Evolutionary conservation across 306 rosid species (phyloP).

Genomic region (Gillenia trifoliata): DNA sequence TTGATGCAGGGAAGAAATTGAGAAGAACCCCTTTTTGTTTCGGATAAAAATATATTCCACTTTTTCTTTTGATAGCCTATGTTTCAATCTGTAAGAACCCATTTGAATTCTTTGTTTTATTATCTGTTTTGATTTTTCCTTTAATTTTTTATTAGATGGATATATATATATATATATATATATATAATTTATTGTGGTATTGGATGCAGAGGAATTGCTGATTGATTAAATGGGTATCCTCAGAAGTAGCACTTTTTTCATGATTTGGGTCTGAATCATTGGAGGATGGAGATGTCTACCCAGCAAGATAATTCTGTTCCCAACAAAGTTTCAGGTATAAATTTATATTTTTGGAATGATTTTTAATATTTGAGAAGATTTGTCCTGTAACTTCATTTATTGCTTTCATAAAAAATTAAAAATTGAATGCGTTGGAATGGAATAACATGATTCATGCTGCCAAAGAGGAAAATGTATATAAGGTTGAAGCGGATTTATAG

Average conservation of each 20-base stretch:
- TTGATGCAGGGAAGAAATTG: slow-evolving; percentile 13
- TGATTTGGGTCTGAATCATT: slow-evolving; percentile 31
- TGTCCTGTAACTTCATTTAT: background rate
- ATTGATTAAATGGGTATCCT: slow-evolving; percentile 30
- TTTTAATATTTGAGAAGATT: background rate
- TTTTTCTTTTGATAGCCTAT: background rate
- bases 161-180: background rate
- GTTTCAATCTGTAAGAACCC: slow-evolving; percentile 24
- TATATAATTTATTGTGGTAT: background rate
- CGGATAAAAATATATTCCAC: background rate
- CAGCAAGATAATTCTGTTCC: slow-evolving; percentile 35
- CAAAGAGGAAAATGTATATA: background rate
- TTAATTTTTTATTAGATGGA: background rate
- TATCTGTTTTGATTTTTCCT: background rate
- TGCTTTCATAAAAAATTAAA: background rate
- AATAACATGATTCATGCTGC: background rate
- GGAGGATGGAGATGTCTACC: slow-evolving; percentile 46
- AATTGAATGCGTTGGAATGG: background rate
- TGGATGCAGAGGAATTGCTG: slow-evolving; percentile 30
- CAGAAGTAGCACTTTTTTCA: slow-evolving; percentile 32
- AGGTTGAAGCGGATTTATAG: background rate
- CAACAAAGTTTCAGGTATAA: slow-evolving; percentile 42
- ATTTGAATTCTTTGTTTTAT: background rate
- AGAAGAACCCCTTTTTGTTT: background rate
- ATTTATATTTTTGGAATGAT: background rate